Evolutionary conservation across 805 yeast genomes (phyloP).

Genomic region (Barnettozyma pratensis): DNA sequence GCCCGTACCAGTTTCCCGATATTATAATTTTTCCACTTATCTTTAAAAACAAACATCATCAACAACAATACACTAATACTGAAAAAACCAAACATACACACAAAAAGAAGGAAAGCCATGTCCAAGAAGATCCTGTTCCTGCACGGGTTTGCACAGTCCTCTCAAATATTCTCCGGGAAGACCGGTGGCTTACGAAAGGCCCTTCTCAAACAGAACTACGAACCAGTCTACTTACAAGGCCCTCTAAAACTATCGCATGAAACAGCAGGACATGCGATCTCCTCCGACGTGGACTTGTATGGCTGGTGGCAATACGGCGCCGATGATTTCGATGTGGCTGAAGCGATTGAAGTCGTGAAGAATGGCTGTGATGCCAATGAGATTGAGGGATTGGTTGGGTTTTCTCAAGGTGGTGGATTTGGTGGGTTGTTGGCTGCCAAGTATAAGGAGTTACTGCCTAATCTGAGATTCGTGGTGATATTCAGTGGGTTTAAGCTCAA

Average conservation of each 20-base stretch:
- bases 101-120: conserved; percentile 4
- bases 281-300: conserved; percentile 27
- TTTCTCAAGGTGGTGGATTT: conserved; percentile 90
- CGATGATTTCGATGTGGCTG: conserved; percentile 24
- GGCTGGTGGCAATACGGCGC: conserved; percentile 69
- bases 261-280: conserved; percentile 12
- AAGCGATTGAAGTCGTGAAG: conserved; percentile 36
- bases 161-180: conserved; percentile 72
- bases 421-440: conserved; percentile 57
- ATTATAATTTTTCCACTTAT: no score
- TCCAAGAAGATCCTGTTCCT: conserved; percentile 61
- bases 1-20: no score
- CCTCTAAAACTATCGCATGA: conserved; percentile 60
- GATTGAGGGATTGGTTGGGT: conserved; percentile 80
- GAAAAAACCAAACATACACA: no score
- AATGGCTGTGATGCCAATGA: conserved; percentile 52
- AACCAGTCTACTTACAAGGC: conserved; percentile 68
- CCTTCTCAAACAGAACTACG: conserved; percentile 53
- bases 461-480: conserved; percentile 28
- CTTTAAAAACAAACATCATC: no score
- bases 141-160: conserved; percentile 88
- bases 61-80: no score
- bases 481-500: conserved; percentile 58
- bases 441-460: conserved; percentile 40
- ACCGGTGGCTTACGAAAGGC: conserved; percentile 82